phyloP scores from a whole-genome alignment of 257 asterid genomes.

The Solanum sitiens region DNA sequence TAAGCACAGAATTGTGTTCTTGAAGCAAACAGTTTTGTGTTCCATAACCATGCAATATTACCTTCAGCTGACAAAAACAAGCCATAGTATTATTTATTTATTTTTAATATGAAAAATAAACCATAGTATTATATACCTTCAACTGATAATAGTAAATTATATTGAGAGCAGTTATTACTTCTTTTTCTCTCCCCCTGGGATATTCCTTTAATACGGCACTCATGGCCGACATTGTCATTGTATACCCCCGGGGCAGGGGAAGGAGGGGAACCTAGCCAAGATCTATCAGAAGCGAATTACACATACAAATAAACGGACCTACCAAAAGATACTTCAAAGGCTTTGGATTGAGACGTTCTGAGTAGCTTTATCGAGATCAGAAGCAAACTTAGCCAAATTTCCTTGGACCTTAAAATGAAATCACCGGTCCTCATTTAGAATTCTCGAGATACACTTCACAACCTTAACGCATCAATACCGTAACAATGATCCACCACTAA shows the following conservation, averaged over 20 bases:
- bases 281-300: background rate
- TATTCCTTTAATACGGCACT: background rate
- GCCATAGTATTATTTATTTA: too few species aligned
- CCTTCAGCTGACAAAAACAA: background rate
- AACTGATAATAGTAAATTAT: background rate
- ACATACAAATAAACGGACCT: background rate
- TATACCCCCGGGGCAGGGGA: background rate
- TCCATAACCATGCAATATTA: background rate
- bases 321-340: background rate
- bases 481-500: too few species aligned
- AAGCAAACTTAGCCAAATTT: too few species aligned
- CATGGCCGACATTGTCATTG: background rate
- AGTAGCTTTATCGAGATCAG: too few species aligned
- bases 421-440: too few species aligned
- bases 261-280: background rate
- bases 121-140: background rate
- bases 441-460: too few species aligned
- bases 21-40: background rate
- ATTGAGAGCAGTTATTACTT: too few species aligned
- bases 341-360: background rate
- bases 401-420: too few species aligned
- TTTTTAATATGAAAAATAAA: too few species aligned
- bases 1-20: too few species aligned
- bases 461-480: too few species aligned
- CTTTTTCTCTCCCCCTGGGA: background rate